Percentiles rank a stretch among this genome's conserved stretches.
Conservation (phyloP, 2,329 filamentous ascomycete genomes). For the Xylaria polymorpha region DNA sequence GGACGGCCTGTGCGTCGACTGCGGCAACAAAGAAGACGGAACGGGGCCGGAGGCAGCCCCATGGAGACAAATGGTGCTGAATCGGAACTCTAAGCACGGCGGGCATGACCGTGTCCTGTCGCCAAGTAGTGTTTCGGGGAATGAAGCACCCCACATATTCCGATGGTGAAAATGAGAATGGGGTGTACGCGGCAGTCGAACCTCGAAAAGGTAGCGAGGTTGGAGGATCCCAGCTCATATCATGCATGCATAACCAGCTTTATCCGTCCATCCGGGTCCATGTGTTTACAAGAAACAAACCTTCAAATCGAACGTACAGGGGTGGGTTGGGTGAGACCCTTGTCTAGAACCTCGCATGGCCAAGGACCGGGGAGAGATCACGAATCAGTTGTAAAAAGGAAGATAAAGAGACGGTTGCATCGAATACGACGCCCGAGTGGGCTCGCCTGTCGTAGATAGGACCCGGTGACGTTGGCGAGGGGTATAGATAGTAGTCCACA, state of each 20-base stretch:
- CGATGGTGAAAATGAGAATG: neutral
- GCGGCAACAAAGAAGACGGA: slow-evolving; percentile 54
- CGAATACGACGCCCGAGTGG: slow-evolving; percentile 10
- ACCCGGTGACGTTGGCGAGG: neutral
- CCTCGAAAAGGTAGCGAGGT: neutral
- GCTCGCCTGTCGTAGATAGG: neutral
- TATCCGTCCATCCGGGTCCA: neutral
- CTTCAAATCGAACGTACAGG: neutral
- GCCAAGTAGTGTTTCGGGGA: neutral
- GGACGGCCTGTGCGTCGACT: slow-evolving; percentile 57
- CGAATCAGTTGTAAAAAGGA: neutral
- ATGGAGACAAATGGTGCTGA: slow-evolving; percentile 69
- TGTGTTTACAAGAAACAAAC: slow-evolving; percentile 4
- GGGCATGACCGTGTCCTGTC: neutral
- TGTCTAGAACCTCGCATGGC: neutral
- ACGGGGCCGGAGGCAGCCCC: slow-evolving; percentile 65
- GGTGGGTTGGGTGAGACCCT: neutral
- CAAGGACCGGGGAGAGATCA: neutral
- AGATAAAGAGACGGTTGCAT: slow-evolving; percentile 2
- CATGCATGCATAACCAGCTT: slow-evolving; percentile 4
- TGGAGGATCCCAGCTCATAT: slow-evolving; percentile 4
- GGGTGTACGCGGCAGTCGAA: slow-evolving; percentile 3
- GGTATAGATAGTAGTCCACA: slow-evolving; percentile 21
- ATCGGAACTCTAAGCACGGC: slow-evolving; percentile 60
- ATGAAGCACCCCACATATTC: neutral